Evolutionary conservation across 495 filamentous ascomycete genomes (phyloP), one percentile per base, ranked within the genome.

Genomic region (Cetradonia linearis): DNA sequence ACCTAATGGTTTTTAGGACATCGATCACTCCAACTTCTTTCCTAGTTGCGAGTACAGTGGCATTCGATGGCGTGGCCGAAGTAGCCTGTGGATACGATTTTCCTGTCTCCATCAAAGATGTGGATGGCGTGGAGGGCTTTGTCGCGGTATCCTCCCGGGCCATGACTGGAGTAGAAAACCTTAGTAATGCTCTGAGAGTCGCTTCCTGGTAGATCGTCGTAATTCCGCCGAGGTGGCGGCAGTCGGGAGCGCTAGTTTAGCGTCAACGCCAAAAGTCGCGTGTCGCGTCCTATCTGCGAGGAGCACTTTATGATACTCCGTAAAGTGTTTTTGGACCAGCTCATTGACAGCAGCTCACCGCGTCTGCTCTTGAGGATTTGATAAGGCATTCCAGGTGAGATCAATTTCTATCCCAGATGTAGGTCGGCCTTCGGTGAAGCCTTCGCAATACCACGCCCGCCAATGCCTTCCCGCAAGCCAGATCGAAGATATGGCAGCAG

Each of bases 1-100:
- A 55, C 18, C 79, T 81, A 54, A 96, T 82, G 25, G 79, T 80
- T 44, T 82, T 80, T 27, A 87, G 69, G 0, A 81, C 88, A 18
- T 91, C 85, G 10, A 74, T 72, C 46, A 95, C 64, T 16, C 78
- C 74, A 5, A 76, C 64, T 61, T 78, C 73, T 40, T 74, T 70
- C 42, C 72, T 47, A 44, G 73, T 70, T 53, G 77, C 75, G 40
- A 80, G 68, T 40, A 76, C 70, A 65, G 84, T 85, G 42, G 71
- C 74, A 62, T 63, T 70, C 44, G 66, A 47, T 13, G 62, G 60
- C 42, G 55, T 33, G n/a, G 36, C 42, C 28, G 62, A 56, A 25
- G 40, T 50, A 53, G 69, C 54, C 61, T 77, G 74, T 38, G 69
- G 67, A 62, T 76, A 74, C 65, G 72, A 72, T 37, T 69, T 63